These are phyloP conservation scores for Podila epigama DNA, from an alignment of 192 early-diverging fungal genomes.

Conservation along the genomic window DNA sequence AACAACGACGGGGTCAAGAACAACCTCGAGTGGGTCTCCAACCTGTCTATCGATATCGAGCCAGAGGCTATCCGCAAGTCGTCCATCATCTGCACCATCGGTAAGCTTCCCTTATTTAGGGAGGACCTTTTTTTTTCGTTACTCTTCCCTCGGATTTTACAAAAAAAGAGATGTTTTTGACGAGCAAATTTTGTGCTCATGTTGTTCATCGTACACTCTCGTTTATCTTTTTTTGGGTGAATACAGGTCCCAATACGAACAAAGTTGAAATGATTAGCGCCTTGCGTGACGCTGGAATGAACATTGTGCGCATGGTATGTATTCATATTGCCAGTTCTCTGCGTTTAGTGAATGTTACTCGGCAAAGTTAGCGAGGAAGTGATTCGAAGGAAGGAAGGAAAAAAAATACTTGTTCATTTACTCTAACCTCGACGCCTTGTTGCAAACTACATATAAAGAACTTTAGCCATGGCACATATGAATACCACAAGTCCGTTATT, in stretches of 20 bases:
- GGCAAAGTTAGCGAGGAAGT: too few relatives aligned
- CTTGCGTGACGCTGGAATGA: constrained; percentile 80
- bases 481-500: constrained; percentile 76
- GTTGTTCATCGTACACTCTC: not conserved
- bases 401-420: too few relatives aligned
- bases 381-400: too few relatives aligned
- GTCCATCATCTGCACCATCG: constrained; percentile 85
- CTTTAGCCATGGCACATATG: constrained; percentile 43
- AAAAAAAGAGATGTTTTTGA: too few relatives aligned
- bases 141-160: too few relatives aligned
- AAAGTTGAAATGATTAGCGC: constrained; percentile 71
- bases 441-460: constrained; percentile 5
- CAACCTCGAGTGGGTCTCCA: constrained; percentile 76
- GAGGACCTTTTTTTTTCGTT: too few relatives aligned
- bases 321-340: too few relatives aligned
- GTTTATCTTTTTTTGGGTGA: constrained; percentile 6
- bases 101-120: too few relatives aligned
- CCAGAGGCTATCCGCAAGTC: constrained; percentile 72
- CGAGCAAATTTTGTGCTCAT: not conserved
- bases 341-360: too few relatives aligned
- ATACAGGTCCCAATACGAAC: constrained; percentile 83
- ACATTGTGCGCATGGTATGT: constrained; percentile 77
- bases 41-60: constrained; percentile 66
- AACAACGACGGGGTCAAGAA: constrained; percentile 54
- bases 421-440: not conserved